A percentile compares a stretch with the other conserved stretches of the same genome.
These are phyloP conservation scores for Dendrobium huoshanense DNA, from an alignment of 106 monocot species.

Conservation along the genomic window DNA sequence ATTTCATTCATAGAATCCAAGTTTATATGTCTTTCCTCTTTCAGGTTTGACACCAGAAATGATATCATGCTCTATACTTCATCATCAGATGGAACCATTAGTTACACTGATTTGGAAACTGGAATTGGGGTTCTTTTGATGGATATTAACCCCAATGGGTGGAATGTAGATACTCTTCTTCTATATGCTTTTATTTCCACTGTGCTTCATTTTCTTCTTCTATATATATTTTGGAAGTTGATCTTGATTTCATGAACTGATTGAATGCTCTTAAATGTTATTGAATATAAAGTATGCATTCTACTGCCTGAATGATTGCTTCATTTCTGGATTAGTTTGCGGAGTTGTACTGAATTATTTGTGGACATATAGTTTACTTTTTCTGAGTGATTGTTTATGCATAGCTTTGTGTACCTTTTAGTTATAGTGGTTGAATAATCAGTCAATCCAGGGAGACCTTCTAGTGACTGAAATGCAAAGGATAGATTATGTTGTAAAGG, in stretches of 20 bases:
- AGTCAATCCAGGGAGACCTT: too few relatives aligned
- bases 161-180: conserved; percentile 60
- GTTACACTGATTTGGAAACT: conserved; percentile 77
- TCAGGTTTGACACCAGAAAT: conserved; percentile 66
- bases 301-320: background rate
- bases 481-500: too few relatives aligned
- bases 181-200: background rate
- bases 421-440: too few relatives aligned
- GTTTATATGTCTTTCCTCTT: conserved; percentile 7
- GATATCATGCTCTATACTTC: conserved; percentile 62
- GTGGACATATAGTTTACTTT: too few relatives aligned
- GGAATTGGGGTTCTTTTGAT: conserved; percentile 53
- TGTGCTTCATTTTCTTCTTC: background rate
- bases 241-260: background rate
- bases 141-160: conserved; percentile 85
- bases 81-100: conserved; percentile 87
- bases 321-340: background rate
- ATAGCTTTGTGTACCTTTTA: too few relatives aligned
- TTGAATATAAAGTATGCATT: background rate
- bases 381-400: too few relatives aligned
- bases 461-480: too few relatives aligned
- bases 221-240: background rate
- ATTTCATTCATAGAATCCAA: background rate
- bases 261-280: background rate
- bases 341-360: too few relatives aligned